Percentiles rank a stretch among this genome's conserved stretches.
phyloP scores from a whole-genome alignment of 2,329 filamentous ascomycete genomes.

The Aspergillus aculeatus region DNA sequence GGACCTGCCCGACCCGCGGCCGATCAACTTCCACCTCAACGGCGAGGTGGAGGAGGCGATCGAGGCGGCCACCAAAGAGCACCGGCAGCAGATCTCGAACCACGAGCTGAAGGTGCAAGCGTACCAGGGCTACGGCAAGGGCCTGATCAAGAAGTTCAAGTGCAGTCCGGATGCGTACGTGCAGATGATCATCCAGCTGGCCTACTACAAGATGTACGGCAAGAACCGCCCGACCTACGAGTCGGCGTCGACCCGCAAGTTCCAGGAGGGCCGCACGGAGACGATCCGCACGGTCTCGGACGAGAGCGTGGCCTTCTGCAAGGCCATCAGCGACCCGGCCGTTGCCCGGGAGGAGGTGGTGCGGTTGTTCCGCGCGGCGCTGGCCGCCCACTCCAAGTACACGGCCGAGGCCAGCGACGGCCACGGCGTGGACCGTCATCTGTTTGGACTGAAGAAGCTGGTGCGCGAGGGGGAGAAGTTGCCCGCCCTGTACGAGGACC shows the following conservation, averaged over 20 bases:
- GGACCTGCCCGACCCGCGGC: conserved; percentile 75
- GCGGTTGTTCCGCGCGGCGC: conserved; percentile 76
- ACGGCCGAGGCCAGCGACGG: conserved; percentile 86
- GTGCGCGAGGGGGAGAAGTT: conserved; percentile 76
- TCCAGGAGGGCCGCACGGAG: conserved; percentile 94
- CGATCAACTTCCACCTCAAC: conserved; percentile 75
- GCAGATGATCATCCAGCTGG: conserved; percentile 97
- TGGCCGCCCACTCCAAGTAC: conserved; percentile 83
- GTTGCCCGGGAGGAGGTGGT: conserved; percentile 64
- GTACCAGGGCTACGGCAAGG: conserved; percentile 97
- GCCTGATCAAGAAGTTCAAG: conserved; percentile 98
- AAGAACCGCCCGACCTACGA: conserved; percentile 97
- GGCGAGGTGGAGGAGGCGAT: conserved; percentile 74
- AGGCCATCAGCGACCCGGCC: conserved; percentile 72
- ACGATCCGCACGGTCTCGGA: conserved; percentile 91
- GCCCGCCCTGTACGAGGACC: conserved; percentile 82
- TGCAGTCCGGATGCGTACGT: conserved; percentile 97
- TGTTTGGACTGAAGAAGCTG: conserved; percentile 95
- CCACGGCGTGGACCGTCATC: conserved; percentile 89
- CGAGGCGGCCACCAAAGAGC: conserved; percentile 73
- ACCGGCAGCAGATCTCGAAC: conserved; percentile 74
- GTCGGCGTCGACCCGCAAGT: conserved; percentile 88
- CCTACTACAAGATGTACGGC: conserved; percentile 99
- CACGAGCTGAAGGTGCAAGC: conserved; percentile 93
- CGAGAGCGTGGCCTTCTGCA: conserved; percentile 86